A percentile compares a stretch with the other conserved stretches of the same genome.
Evolutionary conservation across 257 asterid genomes (phyloP).

Genomic region (Scutellaria barbata): DNA sequence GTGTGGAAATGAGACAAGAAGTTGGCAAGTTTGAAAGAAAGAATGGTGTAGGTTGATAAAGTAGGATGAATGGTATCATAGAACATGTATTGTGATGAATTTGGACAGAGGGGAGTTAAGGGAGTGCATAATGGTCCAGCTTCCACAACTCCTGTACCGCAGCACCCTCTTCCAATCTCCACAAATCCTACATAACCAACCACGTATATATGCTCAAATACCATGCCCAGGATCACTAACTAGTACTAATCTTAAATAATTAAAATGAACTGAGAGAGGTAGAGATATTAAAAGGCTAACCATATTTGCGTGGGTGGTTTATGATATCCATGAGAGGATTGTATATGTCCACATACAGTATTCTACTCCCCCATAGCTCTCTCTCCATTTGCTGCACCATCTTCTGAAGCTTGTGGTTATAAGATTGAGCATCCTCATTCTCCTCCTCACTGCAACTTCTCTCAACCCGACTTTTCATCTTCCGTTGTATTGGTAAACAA

Average conservation of each 20-base stretch:
- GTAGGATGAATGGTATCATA: no score
- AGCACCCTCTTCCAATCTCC: constrained; percentile 64
- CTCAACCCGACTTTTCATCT: constrained; percentile 44
- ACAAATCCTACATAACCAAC: constrained; percentile 41
- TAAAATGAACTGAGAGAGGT: no score
- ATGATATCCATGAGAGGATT: constrained; percentile 58
- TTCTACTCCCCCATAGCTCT: constrained; percentile 50
- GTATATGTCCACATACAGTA: constrained; percentile 58
- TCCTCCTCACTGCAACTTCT: constrained; percentile 52
- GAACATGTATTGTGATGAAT: constrained; percentile 42
- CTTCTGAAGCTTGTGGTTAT: constrained; percentile 59
- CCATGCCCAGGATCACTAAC: no score
- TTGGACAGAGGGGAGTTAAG: constrained; percentile 46
- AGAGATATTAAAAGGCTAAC: constrained; percentile 36
- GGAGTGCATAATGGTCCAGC: constrained; percentile 61
- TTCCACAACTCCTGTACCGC: constrained; percentile 64
- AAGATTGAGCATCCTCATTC: no score
- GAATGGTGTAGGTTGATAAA: no score
- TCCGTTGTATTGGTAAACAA: constrained; percentile 64
- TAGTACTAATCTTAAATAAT: no score
- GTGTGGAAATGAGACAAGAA: no score
- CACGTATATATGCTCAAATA: no score
- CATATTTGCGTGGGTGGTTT: no score
- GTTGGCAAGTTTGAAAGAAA: no score
- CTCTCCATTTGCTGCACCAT: constrained; percentile 47